phyloP scores from a whole-genome alignment of 2,329 filamentous ascomycete species.

The Cercospora nicotianae region DNA sequence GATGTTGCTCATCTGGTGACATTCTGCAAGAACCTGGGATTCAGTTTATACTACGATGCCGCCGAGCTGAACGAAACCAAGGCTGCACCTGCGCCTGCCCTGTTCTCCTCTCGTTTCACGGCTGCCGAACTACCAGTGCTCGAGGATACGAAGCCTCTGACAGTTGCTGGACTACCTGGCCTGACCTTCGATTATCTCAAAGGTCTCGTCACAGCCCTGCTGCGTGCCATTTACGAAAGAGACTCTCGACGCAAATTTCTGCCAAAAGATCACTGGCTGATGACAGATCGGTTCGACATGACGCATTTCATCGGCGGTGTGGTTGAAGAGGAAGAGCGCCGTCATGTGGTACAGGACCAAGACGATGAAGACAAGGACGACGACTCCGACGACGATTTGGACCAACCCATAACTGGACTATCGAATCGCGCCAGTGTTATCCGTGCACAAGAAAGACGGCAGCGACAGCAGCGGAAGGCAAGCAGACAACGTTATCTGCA shows the following conservation, averaged over 20 bases:
- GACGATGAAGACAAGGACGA: slow-evolving; percentile 60
- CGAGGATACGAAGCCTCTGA: slow-evolving; percentile 41
- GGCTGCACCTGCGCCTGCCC: slow-evolving; percentile 3
- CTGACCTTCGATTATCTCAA: slow-evolving; percentile 78
- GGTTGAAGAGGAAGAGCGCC: slow-evolving; percentile 78
- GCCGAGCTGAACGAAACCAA: slow-evolving; percentile 51
- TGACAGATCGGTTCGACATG: slow-evolving; percentile 87
- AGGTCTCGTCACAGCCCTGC: slow-evolving; percentile 72
- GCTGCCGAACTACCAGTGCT: slow-evolving; percentile 4
- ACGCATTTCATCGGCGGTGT: slow-evolving; percentile 79
- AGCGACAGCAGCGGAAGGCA: slow-evolving; percentile 64
- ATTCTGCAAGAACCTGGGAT: slow-evolving; percentile 89
- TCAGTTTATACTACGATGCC: slow-evolving; percentile 82
- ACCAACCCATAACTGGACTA: slow-evolving; percentile 38
- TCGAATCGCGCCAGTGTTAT: slow-evolving; percentile 23
- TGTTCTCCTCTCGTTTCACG: slow-evolving; percentile 10
- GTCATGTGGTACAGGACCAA: slow-evolving; percentile 67
- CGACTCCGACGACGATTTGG: slow-evolving; percentile 45
- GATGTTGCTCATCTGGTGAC: slow-evolving; percentile 74
- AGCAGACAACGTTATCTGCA: slow-evolving; percentile 72
- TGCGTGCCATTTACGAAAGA: slow-evolving; percentile 88
- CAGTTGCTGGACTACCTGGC: slow-evolving; percentile 64
- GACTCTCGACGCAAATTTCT: slow-evolving; percentile 87
- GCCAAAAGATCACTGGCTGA: slow-evolving; percentile 84
- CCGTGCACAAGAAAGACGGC: slow-evolving; percentile 56